Conservation (phyloP, 2,329 filamentous ascomycete genomes). For the Periconia sp. region DNA sequence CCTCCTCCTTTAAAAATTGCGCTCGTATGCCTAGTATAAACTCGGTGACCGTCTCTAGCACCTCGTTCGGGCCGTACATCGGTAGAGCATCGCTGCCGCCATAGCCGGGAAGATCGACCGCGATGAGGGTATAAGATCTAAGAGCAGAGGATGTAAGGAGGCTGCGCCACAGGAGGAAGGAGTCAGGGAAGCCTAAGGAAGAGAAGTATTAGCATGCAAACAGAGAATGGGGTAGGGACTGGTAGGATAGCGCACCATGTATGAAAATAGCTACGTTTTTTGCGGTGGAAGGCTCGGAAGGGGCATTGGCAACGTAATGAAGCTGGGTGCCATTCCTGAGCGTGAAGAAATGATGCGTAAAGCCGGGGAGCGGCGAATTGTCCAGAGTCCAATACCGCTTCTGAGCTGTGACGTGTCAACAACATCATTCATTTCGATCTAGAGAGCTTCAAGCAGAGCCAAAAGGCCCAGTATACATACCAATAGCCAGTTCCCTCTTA, state of each 20-base stretch:
- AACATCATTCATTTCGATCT: no score
- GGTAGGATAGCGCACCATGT: constrained; percentile 48
- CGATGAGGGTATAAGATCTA: constrained; percentile 55
- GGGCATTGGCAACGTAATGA: constrained; percentile 54
- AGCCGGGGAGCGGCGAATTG: constrained; percentile 50
- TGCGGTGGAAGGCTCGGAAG: constrained; percentile 21
- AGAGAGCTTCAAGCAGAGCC: background rate
- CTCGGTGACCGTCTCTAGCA: constrained; percentile 60
- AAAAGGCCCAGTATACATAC: no score
- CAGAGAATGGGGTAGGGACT: background rate
- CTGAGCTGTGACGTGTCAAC: constrained; percentile 57
- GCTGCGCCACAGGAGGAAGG: constrained; percentile 61
- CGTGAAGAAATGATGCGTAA: constrained; percentile 60
- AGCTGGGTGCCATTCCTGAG: constrained; percentile 58
- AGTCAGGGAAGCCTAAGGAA: constrained; percentile 62
- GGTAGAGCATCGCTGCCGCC: constrained; percentile 62
- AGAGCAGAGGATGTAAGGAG: constrained; percentile 51
- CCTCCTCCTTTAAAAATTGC: constrained; percentile 44
- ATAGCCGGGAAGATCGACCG: constrained; percentile 64
- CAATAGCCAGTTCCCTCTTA: constrained; percentile 31
- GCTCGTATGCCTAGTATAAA: constrained; percentile 59
- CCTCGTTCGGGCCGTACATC: constrained; percentile 56
- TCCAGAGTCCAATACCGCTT: constrained; percentile 62
- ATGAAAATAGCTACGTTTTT: constrained; percentile 59
- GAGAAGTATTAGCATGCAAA: no score